Evolutionary conservation across 805 yeast species (phyloP), one percentile per base, ranked within the genome.

Genomic region (Cyberlindnera lachancei): DNA sequence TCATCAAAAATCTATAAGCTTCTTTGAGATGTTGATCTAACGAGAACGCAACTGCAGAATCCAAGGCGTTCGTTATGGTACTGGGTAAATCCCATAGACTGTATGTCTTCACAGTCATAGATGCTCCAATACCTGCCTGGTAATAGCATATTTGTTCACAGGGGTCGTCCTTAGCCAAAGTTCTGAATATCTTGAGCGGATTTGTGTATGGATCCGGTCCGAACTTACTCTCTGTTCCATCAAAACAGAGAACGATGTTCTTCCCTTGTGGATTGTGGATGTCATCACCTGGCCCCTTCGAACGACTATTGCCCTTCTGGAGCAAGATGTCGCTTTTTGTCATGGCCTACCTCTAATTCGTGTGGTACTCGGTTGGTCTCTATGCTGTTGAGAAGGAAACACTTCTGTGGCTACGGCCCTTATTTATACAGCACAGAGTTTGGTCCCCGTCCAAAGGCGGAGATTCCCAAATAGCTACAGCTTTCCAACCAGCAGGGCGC

Each of bases 91-190:
- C 50, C 38, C 29, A 43, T 18, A 15, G 35, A 14, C 40, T 41
- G 10, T 48, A 50, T 2, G 48, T 33, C 26, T 68, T 70, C 9
- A 67, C 60, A 13, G 59, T 53, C 39, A 73, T 66, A 4, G 63
- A 55, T 9, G 70, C 66, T 1, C 86, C 85, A 17, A 79, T 66
- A 0, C 85, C 85, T 2, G 84, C 79, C 45, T 77, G 83, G 44
- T 77, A 77, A 44, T 76, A 76, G 44, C 81, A 75, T 23, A 70
- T 40, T 42, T 75, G 81, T 6, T 40, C 31, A 5, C 35, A 30
- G 3, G 58, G 47, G 16, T 56, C 52, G 27, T 61, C 63, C 36
- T 68, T 71, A 11, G 70, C 74, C 21, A 76, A 45, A 54, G 75
- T 55, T 25, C 68, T 58, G 48, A 66, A 77, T 11, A 75, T 37